A percentile compares a stretch with the other conserved stretches of the same genome.
phyloP scores from a whole-genome alignment of 1,139 yeast species.

The Hemisphaericaspora lyxosophila region DNA sequence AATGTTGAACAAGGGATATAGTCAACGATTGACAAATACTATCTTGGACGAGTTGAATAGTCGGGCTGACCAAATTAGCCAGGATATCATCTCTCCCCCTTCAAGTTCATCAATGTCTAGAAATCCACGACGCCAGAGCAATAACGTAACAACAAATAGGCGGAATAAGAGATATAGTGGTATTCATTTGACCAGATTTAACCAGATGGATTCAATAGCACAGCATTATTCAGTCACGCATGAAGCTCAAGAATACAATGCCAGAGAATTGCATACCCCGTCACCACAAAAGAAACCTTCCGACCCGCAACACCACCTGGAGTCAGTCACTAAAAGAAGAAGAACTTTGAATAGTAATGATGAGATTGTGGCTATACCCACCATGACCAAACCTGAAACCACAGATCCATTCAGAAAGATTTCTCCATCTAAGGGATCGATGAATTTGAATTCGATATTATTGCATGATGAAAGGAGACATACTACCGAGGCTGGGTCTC shows the following conservation, averaged over 20 bases:
- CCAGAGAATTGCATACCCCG: conserved; percentile 7
- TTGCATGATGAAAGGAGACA: conserved; percentile 13
- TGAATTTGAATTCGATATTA: conserved; percentile 37
- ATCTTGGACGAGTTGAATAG: conserved; percentile 42
- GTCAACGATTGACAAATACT: conserved; percentile 39
- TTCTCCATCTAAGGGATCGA: conserved; percentile 42
- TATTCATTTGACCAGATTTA: conserved; percentile 34
- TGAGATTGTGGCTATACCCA: conserved; percentile 18
- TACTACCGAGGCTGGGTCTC: conserved; percentile 18
- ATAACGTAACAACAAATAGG: conserved; percentile 7
- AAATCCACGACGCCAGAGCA: conserved; percentile 3
- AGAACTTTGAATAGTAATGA: conserved; percentile 37
- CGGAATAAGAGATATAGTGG: conserved; percentile 33
- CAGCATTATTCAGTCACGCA: conserved; percentile 36
- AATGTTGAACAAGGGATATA: conserved; percentile 44
- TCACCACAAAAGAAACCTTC: conserved; percentile 11
- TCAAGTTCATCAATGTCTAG: conserved; percentile 4
- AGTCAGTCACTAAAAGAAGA: conserved; percentile 29
- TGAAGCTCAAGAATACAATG: background rate
- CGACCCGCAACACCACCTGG: conserved; percentile 1
- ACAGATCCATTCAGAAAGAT: conserved; percentile 25
- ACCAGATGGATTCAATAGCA: conserved; percentile 43
- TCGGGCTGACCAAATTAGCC: conserved; percentile 33
- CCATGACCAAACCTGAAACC: conserved; percentile 10
- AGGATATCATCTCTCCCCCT: conserved; percentile 15